Base-by-base conservation (phyloP, 257 asterid genomes). In the Nicotiana tabacum region DNA sequence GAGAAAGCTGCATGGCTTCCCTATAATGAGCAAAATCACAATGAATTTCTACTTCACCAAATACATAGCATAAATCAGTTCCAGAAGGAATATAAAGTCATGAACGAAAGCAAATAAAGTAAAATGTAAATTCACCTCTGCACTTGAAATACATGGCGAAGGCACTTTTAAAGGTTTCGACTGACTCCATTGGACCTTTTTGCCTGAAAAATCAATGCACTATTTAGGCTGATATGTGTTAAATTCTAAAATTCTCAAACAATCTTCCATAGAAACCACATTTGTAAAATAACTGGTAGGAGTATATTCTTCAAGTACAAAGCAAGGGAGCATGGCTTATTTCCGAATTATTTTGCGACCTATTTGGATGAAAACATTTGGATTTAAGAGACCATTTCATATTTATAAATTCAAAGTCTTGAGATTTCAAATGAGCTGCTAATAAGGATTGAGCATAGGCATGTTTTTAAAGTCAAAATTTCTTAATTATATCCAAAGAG, bases 1-100 rank as follows among this genome's bases (percentile, higher is more conserved):
- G 91, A 90, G 72, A 89, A 90, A 86, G 95, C 88, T 77, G 92
- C 93, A 86, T 90, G 87, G 84, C 86, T 88, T 81, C 93, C 97
- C 99, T 94, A 85, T 91, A 90, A 66, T 76, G 83, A 88, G 89
- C 74, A 80, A 86, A 60, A 67, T 29, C 83, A 82, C 78, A 78
- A 79, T 3, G 13, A 76, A 51, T 29, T 48, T 51, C 51, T 43
- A 27, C 65, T 15, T 51, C 65, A 76, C 64, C 65, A 76, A 74
- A 51, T 76, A 37, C 32, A 51, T 76, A 27, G 0, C 17, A 76
- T 74, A 29, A 76, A 48, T 13, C 46, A n/a, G 27, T 27, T 27
- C 43, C 37, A 13, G 51, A 48, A 48, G 27, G 80, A 48, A 74
- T 48, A 48, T 74, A 48, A 76, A 16, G 53, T 76, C 17, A 76